Evolutionary conservation across 2,329 filamentous ascomycete genomes (phyloP).

Genomic region (Aspergillus sp.): DNA sequence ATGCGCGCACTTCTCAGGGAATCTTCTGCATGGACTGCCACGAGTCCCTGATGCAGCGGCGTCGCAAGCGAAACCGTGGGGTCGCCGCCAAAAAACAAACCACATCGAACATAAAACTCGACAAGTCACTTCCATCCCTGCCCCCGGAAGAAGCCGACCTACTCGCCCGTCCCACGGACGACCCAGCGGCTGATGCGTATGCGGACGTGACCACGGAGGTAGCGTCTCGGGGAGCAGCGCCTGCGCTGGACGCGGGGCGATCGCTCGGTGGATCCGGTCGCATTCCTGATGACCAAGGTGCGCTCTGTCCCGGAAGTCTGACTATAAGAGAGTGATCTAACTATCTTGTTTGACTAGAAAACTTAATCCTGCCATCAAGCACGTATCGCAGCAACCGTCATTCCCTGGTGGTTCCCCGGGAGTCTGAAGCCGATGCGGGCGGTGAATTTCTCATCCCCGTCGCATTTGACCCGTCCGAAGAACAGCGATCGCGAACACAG

Average conservation of each 20-base stretch:
- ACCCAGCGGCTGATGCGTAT: constrained; percentile 59
- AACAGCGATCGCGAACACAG: constrained; percentile 43
- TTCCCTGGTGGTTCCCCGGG: constrained; percentile 60
- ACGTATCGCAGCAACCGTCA: constrained; percentile 77
- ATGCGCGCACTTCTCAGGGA: constrained; percentile 94
- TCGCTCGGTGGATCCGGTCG: constrained; percentile 23
- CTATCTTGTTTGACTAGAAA: constrained; percentile 41
- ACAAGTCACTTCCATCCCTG: constrained; percentile 90
- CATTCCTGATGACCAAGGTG: constrained; percentile 31
- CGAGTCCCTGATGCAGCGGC: constrained; percentile 89
- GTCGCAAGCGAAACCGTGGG: constrained; percentile 79
- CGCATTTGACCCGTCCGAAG: constrained; percentile 67
- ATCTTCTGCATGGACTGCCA: constrained; percentile 99
- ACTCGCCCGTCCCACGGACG: constrained; percentile 57
- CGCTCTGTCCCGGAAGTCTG: not conserved
- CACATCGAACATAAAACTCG: constrained; percentile 59
- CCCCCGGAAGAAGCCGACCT: constrained; percentile 68
- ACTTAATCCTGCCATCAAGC: constrained; percentile 68
- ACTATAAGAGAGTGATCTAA: not conserved
- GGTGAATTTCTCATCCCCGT: constrained; percentile 74
- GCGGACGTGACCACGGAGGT: constrained; percentile 51
- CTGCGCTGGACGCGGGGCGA: constrained; percentile 22
- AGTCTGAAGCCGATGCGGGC: constrained; percentile 54
- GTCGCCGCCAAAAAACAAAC: constrained; percentile 37
- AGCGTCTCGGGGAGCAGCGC: constrained; percentile 17